Evolutionary conservation across 228 moss, liverwort and hornwort species (phyloP), one percentile per base, ranked within the genome.

Genomic region (Sphagnum fallax): DNA sequence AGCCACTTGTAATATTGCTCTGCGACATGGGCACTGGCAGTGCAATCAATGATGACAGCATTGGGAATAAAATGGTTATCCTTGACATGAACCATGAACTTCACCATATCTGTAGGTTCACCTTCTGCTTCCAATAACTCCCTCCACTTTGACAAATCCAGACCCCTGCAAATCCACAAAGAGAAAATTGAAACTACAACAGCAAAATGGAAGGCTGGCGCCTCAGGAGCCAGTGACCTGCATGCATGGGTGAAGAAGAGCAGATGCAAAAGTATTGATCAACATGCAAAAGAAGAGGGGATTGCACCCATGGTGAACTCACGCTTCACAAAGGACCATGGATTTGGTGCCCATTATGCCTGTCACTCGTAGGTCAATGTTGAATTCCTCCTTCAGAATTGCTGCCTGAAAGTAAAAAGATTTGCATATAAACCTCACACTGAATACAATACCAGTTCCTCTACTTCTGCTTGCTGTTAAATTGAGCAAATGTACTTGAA

Each of bases 1-100:
- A 98, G 83, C 98, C 98, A 98, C 65, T 94, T 76, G 58, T 78
- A 80, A 71, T 98, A 98, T 82, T 89, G 88, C 70, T 75, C 75
- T 64, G 94, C 89, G 61, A 94, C 84, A 63, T 69, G 75, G 51
- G 85, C 83, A 80, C 85, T 89, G 51, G 98, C 90, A 48, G 98
- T 98, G 86, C 98, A 94, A 69, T 98, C 98, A 74, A 98, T 87
- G 50, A 94, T 85, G 64, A 98, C 89, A 75, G 88, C 82, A 73
- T 93, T 93, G 63, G 87, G 90, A n/a, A 91, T 72, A 67, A 82
- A 86, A 61, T 90, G 80, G 68, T 84, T 86, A 52, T 83, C 75
- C 67, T 83, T 74, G 72, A 98, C 77, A 82, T 89, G 92, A 53
- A 87, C 71, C 32, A 92, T 98, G 70, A 98, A 98, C 71, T 90